Evolutionary conservation across 805 yeast genomes (phyloP), one percentile per base, ranked within the genome.

Genomic region (Spathaspora hagerdaliae): DNA sequence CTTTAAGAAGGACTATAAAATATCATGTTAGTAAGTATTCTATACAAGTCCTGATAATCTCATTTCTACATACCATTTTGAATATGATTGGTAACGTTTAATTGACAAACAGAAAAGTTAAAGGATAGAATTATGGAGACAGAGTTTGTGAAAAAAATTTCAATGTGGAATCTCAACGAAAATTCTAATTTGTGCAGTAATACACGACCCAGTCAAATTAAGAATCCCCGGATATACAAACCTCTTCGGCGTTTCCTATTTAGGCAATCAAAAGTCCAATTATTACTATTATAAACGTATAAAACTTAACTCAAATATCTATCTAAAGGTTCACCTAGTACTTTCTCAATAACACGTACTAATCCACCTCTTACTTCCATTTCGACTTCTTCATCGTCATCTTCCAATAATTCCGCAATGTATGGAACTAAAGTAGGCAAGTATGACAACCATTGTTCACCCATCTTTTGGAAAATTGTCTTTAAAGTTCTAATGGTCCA

Each of bases 391-490:
- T 94, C 99, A 51, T 91, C 95, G 49, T 94, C 98, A 61, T 91
- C 98, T 60, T 94, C 99, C 51, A 94, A 74, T 47, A 94, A 70
- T 67, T 94, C 99, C 7, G 98, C 97, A 63, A 94, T 88, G 49
- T 88, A 78, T 31, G 99, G 99, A 51, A 94, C 96, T 55, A 94
- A 77, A 60, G 91, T 97, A 24, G 99, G 99, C 56, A 94, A 74
- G 71, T 87, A 76, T 31, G 85, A 73, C 52, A 94, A 76, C 99
- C 98, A 94, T 62, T 83, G 88, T 57, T 94, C 98, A 45, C 98
- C 97, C 56, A 90, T 85, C 71, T 87, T 87, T 53, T 87, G 86
- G 75, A 90, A 94, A 31, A 94, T 81, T 26, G 82, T 74, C 64
- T 87, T 88, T 62, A 94, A 76, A 1, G 87, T 73, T 61, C 84